Evolutionary conservation across 2,329 filamentous ascomycete genomes (phyloP), one percentile per base, ranked within the genome.

Genomic region (Dactylonectria macrodidyma): DNA sequence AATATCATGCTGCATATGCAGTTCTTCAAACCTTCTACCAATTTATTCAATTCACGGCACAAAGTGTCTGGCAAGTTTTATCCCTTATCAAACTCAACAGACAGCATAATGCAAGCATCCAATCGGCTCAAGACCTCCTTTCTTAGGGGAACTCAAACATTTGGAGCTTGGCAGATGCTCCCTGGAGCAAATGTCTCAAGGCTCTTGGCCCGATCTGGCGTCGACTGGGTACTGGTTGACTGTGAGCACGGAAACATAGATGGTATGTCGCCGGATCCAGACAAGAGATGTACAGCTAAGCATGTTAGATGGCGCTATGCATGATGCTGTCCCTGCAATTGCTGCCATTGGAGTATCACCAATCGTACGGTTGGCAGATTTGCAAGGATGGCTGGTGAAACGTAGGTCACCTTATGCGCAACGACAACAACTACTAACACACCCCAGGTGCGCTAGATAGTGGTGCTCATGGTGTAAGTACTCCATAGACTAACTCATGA

Each of bases 121-220:
- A 88, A 86, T 74, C 81, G 79, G 59, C 77, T 90, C 66, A 85
- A 83, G 75, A 81, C 80, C 58, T 82, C 82, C 22, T 85, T 90
- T 67, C 73, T 79, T 30, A 81, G 85, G 67, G 83, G 81, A 62
- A 82, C 80, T 14, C 80, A 85, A 5, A 84, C 85, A 62, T 82
- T 88, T 72, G 89, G 89, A 2, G 81, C 86, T 61, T 91, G 88
- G 88, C 89, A 91, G 80, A 89, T 89, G 82, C 79, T 90, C 59
- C 88, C 88, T 0, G 87, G 88, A 1, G 82, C 84, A 51, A 90
- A 90, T 67, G 79, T 90, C n/a, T 88, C 88, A 2, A 84, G 88
- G 61, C 78, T 85, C 10, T 81, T 93, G 57, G 89, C 91, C 1
- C 82, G 89, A 60, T 78, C 85, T 0, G 90, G 89, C 1, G 84